A percentile compares a stretch with the other conserved stretches of the same genome.
Evolutionary conservation across 768 basidiomycete genomes (phyloP).

Genomic region (Mycena olivaceomarginata): DNA sequence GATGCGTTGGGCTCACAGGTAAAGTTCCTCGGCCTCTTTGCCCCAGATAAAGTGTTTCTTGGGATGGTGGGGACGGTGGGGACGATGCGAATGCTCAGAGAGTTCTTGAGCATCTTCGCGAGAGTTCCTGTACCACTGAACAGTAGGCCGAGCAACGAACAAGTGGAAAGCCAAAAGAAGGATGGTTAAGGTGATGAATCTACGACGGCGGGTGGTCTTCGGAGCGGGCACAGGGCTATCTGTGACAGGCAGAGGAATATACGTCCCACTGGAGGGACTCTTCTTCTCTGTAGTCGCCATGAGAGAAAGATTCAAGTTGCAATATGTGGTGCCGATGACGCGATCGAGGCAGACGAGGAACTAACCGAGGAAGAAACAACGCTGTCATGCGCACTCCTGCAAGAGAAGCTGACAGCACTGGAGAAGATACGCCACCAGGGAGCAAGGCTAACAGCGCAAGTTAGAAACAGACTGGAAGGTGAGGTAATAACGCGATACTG

Average conservation of each 20-base stretch:
- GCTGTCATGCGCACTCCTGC: background rate
- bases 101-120: conserved; percentile 10
- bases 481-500: background rate
- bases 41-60: conserved; percentile 40
- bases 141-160: conserved; percentile 23
- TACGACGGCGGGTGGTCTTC: conserved; percentile 24
- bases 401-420: background rate
- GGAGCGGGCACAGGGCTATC: conserved; percentile 23
- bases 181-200: conserved; percentile 30
- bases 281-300: conserved; percentile 36
- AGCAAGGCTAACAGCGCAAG: background rate
- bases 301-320: conserved; percentile 27
- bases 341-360: background rate
- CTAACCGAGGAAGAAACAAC: background rate
- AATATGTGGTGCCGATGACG: background rate
- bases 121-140: conserved; percentile 28
- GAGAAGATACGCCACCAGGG: background rate
- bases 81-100: conserved; percentile 17
- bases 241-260: conserved; percentile 43
- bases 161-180: conserved; percentile 34
- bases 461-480: background rate
- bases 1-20: conserved; percentile 44
- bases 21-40: conserved; percentile 56
- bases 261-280: conserved; percentile 22
- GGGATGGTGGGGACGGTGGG: background rate